Conservation (phyloP, 208 protist genomes). For the Acanthamoeba culbertsoni region DNA sequence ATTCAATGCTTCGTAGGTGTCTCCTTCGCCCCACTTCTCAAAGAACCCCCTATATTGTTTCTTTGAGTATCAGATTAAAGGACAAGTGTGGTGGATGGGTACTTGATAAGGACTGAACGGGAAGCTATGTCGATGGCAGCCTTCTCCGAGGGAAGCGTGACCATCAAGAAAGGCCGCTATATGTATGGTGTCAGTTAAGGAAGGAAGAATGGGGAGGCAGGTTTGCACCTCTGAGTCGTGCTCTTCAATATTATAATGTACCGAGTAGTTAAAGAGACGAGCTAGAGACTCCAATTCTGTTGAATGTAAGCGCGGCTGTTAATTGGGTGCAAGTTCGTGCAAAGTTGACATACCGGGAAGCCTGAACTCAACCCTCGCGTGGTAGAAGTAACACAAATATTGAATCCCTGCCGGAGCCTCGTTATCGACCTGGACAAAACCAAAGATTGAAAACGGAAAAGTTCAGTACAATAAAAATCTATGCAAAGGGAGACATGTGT, state of each 20-base stretch:
- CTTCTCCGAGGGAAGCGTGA: constrained; percentile 25
- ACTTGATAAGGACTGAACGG: constrained; percentile 39
- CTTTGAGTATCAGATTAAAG: too few relatives aligned
- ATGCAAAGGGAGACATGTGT: too few relatives aligned
- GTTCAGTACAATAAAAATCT: too few relatives aligned
- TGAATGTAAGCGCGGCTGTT: not conserved
- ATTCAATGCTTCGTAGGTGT: constrained; percentile 34
- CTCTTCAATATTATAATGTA: constrained; percentile 16
- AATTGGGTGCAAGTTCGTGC: not conserved
- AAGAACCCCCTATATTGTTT: constrained; percentile 1
- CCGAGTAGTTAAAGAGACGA: not conserved
- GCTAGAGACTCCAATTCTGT: constrained; percentile 9
- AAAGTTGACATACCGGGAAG: not conserved
- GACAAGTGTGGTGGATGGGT: not conserved
- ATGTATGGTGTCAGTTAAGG: not conserved
- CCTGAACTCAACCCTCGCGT: constrained; percentile 8
- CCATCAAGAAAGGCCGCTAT: constrained; percentile 26
- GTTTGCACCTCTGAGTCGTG: not conserved
- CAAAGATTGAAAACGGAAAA: not conserved
- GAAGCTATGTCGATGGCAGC: constrained; percentile 17
- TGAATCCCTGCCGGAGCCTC: not conserved
- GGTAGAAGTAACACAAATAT: constrained; percentile 40
- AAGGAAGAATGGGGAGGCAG: too few relatives aligned
- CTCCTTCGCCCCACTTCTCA: constrained; percentile 34
- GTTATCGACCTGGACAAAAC: not conserved